These are phyloP conservation scores for Aaosphaeria pasadenensis DNA, from an alignment of 2,329 filamentous ascomycete species.

Conservation along the genomic window DNA sequence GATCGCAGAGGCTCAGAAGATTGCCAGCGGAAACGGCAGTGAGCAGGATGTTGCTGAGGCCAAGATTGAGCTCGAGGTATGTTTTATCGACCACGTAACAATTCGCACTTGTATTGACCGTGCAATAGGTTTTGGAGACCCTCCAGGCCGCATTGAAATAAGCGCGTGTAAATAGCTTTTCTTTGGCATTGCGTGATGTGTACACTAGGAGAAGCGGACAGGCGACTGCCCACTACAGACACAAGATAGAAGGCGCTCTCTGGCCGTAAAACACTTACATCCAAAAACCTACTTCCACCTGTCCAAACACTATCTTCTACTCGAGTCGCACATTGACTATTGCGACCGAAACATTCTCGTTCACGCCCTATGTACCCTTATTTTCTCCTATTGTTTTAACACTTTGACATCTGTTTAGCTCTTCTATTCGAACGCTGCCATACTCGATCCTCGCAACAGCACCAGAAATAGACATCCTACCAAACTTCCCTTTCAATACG, in stretches of 20 bases:
- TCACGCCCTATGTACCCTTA: background rate
- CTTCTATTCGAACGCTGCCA: background rate
- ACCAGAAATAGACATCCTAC: background rate
- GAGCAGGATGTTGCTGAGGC: slow-evolving; percentile 98
- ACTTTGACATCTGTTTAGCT: background rate
- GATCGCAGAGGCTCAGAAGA: slow-evolving; percentile 93
- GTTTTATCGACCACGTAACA: slow-evolving; percentile 15
- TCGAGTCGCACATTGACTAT: background rate
- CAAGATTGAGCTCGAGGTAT: slow-evolving; percentile 97
- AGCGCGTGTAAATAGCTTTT: slow-evolving; percentile 47
- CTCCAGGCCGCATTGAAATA: slow-evolving; percentile 80
- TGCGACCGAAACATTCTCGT: background rate
- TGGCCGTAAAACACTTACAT: slow-evolving; percentile 22
- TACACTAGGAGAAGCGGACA: slow-evolving; percentile 30
- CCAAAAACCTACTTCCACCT: slow-evolving; percentile 2
- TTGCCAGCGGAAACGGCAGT: slow-evolving; percentile 83
- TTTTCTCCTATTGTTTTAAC: slow-evolving; percentile 3
- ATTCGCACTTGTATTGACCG: slow-evolving; percentile 7
- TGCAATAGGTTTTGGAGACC: slow-evolving; percentile 71
- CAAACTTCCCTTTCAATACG: background rate
- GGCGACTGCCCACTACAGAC: slow-evolving; percentile 25
- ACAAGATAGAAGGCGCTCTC: slow-evolving; percentile 34
- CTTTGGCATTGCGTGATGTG: slow-evolving; percentile 27
- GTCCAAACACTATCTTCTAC: slow-evolving; percentile 2
- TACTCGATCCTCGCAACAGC: background rate